phyloP scores from a whole-genome alignment of 805 yeast species.

The Teunomyces barrocoloradensis region DNA sequence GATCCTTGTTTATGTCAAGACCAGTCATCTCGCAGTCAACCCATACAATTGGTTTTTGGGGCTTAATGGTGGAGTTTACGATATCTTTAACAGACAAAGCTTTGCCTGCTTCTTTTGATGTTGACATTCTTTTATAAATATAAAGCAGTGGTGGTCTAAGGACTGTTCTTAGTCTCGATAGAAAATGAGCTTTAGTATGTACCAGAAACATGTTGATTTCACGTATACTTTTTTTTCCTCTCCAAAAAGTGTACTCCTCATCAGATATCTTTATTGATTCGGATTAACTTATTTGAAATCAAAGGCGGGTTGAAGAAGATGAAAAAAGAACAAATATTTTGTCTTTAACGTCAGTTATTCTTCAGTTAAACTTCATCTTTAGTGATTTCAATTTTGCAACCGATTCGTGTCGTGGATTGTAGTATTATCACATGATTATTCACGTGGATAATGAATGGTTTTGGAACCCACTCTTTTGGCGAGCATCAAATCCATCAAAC shows the following conservation, averaged over 20 bases:
- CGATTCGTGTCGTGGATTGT: too few relatives aligned
- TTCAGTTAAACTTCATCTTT: too few relatives aligned
- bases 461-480: background rate
- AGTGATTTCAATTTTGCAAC: too few relatives aligned
- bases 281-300: too few relatives aligned
- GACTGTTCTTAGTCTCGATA: background rate
- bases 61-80: constrained; percentile 1
- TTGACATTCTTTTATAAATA: constrained; percentile 2
- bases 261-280: background rate
- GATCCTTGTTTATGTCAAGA: constrained; percentile 66
- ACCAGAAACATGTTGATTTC: background rate
- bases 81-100: constrained; percentile 1
- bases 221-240: background rate
- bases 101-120: background rate
- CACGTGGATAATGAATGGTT: too few relatives aligned
- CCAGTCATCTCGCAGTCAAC: constrained; percentile 99
- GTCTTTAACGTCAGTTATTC: too few relatives aligned
- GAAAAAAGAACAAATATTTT: too few relatives aligned
- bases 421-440: too few relatives aligned
- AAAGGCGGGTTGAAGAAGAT: too few relatives aligned
- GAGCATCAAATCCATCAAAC: too few relatives aligned
- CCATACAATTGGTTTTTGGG: constrained; percentile 67
- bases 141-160: background rate
- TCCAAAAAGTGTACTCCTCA: background rate
- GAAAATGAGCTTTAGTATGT: background rate